These are phyloP conservation scores for Monosporascus sp. DNA, from an alignment of 2,329 filamentous ascomycete genomes.

Conservation along the genomic window DNA sequence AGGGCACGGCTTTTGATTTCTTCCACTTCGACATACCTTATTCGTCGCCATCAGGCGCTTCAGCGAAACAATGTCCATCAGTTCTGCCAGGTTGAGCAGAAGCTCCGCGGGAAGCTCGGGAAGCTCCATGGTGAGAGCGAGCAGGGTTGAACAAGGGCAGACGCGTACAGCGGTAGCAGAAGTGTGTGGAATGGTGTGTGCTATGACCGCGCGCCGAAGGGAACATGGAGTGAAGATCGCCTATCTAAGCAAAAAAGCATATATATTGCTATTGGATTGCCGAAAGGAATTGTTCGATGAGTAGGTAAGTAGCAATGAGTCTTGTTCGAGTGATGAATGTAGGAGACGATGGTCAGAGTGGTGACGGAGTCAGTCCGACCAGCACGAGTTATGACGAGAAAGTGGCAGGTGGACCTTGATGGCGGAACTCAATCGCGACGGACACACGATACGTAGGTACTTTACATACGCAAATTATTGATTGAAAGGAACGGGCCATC, in stretches of 20 bases:
- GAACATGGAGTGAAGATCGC: no score
- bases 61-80: slow-evolving; percentile 15
- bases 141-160: background rate
- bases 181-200: no score
- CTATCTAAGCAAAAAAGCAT: background rate
- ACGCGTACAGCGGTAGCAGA: no score
- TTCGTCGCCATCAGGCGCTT: slow-evolving; percentile 13
- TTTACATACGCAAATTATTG: no score
- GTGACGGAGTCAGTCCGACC: background rate
- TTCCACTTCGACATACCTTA: slow-evolving; percentile 12
- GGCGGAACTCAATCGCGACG: background rate
- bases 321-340: background rate
- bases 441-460: background rate
- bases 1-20: background rate
- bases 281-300: background rate
- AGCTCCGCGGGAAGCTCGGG: slow-evolving; percentile 8
- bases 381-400: background rate
- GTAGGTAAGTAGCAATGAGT: background rate
- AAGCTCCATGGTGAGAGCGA: background rate
- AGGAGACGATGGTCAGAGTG: no score
- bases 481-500: background rate
- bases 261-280: background rate
- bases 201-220: no score
- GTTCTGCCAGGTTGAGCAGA: slow-evolving; percentile 16
- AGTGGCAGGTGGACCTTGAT: background rate